phyloP scores from a whole-genome alignment of 2,329 filamentous ascomycete genomes.

The Huntiella omanensis region DNA sequence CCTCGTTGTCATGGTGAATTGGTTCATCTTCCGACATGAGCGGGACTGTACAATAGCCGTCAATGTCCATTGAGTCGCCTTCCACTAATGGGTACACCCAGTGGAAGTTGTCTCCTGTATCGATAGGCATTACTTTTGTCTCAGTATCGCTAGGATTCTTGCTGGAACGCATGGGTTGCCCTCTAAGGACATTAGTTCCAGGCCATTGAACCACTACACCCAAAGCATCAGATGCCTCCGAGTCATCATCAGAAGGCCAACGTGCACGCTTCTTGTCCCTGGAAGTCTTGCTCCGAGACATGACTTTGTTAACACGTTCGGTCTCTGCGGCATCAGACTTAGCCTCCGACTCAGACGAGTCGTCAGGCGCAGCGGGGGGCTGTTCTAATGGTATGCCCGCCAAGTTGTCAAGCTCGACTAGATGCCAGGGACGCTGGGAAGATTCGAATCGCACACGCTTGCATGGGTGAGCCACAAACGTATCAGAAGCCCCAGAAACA shows the following conservation, averaged over 20 bases:
- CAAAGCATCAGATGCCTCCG: neutral
- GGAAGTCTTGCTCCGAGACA: no score
- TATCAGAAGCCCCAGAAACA: no score
- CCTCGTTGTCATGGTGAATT: neutral
- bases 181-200: neutral
- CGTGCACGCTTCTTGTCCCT: neutral
- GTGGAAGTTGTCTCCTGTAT: neutral
- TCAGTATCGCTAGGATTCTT: neutral
- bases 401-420: no score
- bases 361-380: no score
- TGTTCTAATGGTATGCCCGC: no score
- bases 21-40: neutral
- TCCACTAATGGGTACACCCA: conserved; percentile 4
- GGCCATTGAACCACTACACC: neutral
- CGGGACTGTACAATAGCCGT: neutral
- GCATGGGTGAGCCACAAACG: no score
- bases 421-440: no score
- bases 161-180: neutral
- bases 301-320: no score
- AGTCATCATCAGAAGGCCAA: conserved; percentile 1
- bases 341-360: no score
- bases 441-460: no score
- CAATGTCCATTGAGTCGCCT: neutral
- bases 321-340: no score
- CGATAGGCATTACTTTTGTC: neutral